These are phyloP conservation scores for Gaeumannomyces tritici DNA, from an alignment of 2,329 filamentous ascomycete species.

Conservation along the genomic window DNA sequence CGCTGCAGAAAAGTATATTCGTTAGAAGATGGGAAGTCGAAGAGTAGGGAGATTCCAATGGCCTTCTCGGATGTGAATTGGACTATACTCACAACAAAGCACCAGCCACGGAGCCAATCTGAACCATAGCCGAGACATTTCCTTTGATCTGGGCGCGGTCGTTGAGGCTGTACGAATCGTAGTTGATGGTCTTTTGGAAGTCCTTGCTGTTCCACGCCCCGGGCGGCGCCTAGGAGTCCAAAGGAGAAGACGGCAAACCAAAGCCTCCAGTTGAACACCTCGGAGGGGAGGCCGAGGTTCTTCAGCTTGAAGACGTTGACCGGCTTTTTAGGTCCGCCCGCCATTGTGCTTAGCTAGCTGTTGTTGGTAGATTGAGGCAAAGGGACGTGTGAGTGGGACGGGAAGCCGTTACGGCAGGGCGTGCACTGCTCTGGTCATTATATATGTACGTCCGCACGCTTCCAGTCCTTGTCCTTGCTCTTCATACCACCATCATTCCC, in stretches of 20 bases:
- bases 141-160: conserved; percentile 59
- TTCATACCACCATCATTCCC: too few relatives aligned
- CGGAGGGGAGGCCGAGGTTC: conserved; percentile 55
- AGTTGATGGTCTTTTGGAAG: conserved; percentile 51
- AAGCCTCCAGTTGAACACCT: conserved; percentile 68
- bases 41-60: not conserved
- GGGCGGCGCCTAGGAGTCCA: conserved; percentile 65
- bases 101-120: conserved; percentile 65
- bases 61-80: not conserved
- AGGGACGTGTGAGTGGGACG: not conserved
- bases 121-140: conserved; percentile 75
- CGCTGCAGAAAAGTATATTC: conserved; percentile 23
- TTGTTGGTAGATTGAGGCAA: not conserved
- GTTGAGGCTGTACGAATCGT: conserved; percentile 38
- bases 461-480: too few relatives aligned
- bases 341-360: not conserved
- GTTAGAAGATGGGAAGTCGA: not conserved
- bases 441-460: not conserved
- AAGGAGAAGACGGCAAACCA: conserved; percentile 71
- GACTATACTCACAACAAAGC: conserved; percentile 25
- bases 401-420: not conserved
- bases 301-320: conserved; percentile 56
- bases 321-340: conserved; percentile 32
- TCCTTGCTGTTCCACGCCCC: conserved; percentile 63
- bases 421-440: not conserved